A percentile compares a stretch with the other conserved stretches of the same genome.
Evolutionary conservation across 768 basidiomycete species (phyloP).

Genomic region (Serpula lacrymans): DNA sequence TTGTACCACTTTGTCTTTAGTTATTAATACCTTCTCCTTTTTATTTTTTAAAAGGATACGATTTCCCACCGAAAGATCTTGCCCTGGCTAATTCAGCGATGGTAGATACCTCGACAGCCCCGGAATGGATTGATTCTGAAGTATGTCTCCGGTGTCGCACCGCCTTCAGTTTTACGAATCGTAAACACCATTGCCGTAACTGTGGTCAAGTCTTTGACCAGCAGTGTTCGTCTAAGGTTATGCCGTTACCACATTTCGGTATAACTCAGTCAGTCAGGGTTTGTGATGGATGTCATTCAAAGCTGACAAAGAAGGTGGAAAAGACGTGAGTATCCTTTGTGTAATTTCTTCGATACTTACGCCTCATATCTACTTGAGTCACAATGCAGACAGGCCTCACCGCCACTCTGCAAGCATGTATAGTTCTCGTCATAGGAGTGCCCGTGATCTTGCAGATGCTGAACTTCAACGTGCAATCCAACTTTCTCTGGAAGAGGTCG

Average conservation of each 20-base stretch:
- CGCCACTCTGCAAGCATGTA: conserved; percentile 55
- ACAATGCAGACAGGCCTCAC: conserved; percentile 51
- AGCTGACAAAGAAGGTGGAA: conserved; percentile 64
- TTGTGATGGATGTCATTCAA: conserved; percentile 86
- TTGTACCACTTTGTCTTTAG: not conserved
- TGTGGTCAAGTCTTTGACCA: conserved; percentile 98
- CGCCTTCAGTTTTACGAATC: conserved; percentile 89
- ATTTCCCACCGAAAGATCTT: conserved; percentile 79
- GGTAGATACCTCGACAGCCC: conserved; percentile 89
- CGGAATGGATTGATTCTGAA: conserved; percentile 97
- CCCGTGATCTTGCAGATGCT: conserved; percentile 69
- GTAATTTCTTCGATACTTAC: not conserved
- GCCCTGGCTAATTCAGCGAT: conserved; percentile 71
- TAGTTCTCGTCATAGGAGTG: conserved; percentile 49
- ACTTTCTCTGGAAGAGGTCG: conserved; percentile 79
- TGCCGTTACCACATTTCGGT: conserved; percentile 89
- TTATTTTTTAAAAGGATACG: conserved; percentile 50
- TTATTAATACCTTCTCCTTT: not conserved
- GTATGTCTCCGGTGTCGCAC: conserved; percentile 91
- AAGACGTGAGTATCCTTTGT: conserved; percentile 41
- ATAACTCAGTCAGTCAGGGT: conserved; percentile 91
- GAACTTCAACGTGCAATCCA: conserved; percentile 94
- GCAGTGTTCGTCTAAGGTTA: conserved; percentile 79
- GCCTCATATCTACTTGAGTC: conserved; percentile 19
- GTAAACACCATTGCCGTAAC: conserved; percentile 98